Evolutionary conservation across 2,329 filamentous ascomycete genomes (phyloP).

Genomic region (Neurospora sp.): DNA sequence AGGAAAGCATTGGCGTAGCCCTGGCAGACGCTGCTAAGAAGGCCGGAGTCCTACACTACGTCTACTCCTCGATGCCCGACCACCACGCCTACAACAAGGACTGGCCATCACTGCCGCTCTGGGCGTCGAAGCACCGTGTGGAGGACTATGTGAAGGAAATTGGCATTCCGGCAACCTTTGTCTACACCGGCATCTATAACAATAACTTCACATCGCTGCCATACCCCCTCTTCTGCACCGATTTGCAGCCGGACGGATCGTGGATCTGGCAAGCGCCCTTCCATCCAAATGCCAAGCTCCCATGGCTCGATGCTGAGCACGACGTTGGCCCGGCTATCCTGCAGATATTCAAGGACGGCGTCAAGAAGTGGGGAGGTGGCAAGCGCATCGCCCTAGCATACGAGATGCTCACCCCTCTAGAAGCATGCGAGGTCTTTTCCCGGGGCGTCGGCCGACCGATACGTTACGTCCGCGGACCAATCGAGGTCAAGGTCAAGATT

Average conservation of each 20-base stretch:
- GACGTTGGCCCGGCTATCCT: constrained; percentile 87
- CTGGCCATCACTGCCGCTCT: constrained; percentile 81
- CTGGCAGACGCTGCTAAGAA: constrained; percentile 83
- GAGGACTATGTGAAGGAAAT: constrained; percentile 84
- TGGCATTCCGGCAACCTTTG: constrained; percentile 76
- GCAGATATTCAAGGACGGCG: constrained; percentile 91
- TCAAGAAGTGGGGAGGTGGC: constrained; percentile 66
- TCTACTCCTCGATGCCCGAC: constrained; percentile 97
- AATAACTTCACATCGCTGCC: constrained; percentile 94
- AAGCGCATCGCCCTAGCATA: constrained; percentile 78
- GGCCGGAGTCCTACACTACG: constrained; percentile 76
- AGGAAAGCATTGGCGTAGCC: constrained; percentile 78
- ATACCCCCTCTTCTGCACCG: constrained; percentile 94
- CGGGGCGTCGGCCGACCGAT: constrained; percentile 70
- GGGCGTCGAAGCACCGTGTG: constrained; percentile 85
- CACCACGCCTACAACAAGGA: constrained; percentile 66
- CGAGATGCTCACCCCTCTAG: constrained; percentile 72
- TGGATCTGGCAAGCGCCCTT: constrained; percentile 94
- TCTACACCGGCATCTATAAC: constrained; percentile 97
- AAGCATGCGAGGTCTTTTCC: constrained; percentile 74
- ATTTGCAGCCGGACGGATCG: constrained; percentile 70
- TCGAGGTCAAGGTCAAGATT: constrained; percentile 77
- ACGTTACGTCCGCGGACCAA: constrained; percentile 65
- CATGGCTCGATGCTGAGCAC: constrained; percentile 94
- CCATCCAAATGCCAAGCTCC: constrained; percentile 76